A percentile compares a stretch with the other conserved stretches of the same genome.
phyloP scores from a whole-genome alignment of 805 yeast species.

The Barnettozyma pratensis region DNA sequence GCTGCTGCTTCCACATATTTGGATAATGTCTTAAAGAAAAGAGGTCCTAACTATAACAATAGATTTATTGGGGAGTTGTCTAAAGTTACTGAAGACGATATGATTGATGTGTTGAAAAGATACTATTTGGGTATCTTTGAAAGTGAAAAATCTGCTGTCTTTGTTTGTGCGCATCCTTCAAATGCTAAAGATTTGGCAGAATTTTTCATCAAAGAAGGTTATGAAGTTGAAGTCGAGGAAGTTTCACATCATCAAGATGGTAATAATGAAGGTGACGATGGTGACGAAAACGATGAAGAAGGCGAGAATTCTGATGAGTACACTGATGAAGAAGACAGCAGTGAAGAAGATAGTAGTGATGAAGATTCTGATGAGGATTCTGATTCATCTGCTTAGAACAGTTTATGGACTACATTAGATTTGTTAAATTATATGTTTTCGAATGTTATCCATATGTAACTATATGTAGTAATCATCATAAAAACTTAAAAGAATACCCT shows the following conservation, averaged over 20 bases:
- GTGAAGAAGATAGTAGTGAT: slow-evolving; percentile 1
- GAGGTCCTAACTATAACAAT: slow-evolving; percentile 64
- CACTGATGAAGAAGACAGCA: slow-evolving; percentile 4
- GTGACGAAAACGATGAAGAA: slow-evolving; percentile 18
- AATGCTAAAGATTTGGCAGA: slow-evolving; percentile 42
- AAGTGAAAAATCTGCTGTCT: slow-evolving; percentile 49
- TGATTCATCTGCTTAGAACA: neutral
- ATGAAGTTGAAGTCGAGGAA: slow-evolving; percentile 53
- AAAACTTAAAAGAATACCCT: slow-evolving; percentile 3
- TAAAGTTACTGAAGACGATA: slow-evolving; percentile 47
- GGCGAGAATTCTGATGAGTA: slow-evolving; percentile 10
- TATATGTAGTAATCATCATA: no score
- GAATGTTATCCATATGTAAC: no score
- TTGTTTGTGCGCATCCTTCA: slow-evolving; percentile 69
- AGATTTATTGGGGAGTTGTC: slow-evolving; percentile 49
- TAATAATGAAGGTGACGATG: slow-evolving; percentile 18
- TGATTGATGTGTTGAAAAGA: slow-evolving; percentile 42
- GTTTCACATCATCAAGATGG: slow-evolving; percentile 25
- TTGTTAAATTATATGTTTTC: neutral
- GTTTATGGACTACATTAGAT: neutral
- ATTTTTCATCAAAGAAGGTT: slow-evolving; percentile 52
- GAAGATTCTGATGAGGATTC: slow-evolving; percentile 4
- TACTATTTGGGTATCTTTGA: slow-evolving; percentile 67
- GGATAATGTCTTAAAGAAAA: slow-evolving; percentile 59
- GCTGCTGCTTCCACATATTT: slow-evolving; percentile 64